These are phyloP conservation scores for Phytophthora podocarpi DNA, from an alignment of 352 stramenopile genomes.

Conservation along the genomic window DNA sequence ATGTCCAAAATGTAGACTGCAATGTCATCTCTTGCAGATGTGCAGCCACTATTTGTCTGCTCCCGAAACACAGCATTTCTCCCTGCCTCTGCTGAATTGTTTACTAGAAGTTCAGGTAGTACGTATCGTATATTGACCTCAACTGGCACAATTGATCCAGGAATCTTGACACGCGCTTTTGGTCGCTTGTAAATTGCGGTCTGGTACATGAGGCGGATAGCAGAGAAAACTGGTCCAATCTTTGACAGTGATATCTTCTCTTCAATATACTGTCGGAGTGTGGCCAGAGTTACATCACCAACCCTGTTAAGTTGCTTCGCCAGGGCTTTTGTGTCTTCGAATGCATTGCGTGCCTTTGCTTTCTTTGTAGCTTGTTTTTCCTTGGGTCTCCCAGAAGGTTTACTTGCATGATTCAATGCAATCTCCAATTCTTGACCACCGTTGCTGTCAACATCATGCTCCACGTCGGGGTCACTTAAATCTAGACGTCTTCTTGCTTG, in stretches of 20 bases:
- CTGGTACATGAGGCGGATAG: background rate
- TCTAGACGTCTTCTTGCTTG: background rate
- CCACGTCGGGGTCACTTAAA: background rate
- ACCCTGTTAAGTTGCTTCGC: background rate
- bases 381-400: background rate
- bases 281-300: background rate
- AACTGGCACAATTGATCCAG: background rate
- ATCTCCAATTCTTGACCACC: too few relatives aligned
- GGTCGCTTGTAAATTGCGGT: background rate
- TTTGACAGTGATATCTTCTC: background rate
- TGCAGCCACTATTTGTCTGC: background rate
- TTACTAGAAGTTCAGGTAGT: background rate
- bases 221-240: background rate
- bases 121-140: background rate
- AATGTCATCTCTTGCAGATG: background rate
- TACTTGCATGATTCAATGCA: too few relatives aligned
- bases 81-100: background rate
- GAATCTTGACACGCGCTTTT: background rate
- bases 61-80: background rate
- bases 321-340: constrained; percentile 6
- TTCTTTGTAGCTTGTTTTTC: background rate
- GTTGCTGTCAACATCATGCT: too few relatives aligned
- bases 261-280: background rate
- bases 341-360: background rate
- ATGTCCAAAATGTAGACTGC: background rate